These are phyloP conservation scores for Penicillium tannophilum DNA, from an alignment of 495 filamentous ascomycete genomes.

Conservation along the genomic window DNA sequence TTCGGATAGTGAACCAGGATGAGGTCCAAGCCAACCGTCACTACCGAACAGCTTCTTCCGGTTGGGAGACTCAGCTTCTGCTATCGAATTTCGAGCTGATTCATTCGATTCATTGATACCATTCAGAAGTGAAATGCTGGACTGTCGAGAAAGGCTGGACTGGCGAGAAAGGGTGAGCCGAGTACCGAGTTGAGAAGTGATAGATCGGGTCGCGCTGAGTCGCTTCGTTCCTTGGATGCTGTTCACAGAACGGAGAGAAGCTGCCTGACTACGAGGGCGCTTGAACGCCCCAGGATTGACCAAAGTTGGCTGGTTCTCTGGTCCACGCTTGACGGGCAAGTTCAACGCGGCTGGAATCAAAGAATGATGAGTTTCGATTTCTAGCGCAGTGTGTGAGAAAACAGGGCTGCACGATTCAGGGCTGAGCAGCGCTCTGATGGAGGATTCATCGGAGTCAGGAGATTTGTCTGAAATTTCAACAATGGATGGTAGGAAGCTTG, in stretches of 20 bases:
- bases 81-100: not conserved
- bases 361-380: not conserved
- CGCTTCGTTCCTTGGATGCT: not conserved
- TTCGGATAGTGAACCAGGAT: not conserved
- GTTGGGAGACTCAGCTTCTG: not conserved
- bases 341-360: not conserved
- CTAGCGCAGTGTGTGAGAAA: not conserved
- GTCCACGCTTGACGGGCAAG: not conserved
- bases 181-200: not conserved
- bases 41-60: slow-evolving; percentile 56
- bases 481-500: not conserved
- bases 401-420: not conserved
- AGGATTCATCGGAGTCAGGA: not conserved
- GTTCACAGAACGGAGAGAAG: not conserved
- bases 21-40: slow-evolving; percentile 48
- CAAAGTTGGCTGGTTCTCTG: not conserved
- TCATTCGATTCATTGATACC: not conserved
- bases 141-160: not conserved
- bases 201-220: not conserved
- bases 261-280: not conserved
- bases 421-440: not conserved
- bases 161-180: not conserved
- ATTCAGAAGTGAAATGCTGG: not conserved
- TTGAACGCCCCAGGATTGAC: not conserved
- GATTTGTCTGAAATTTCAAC: not conserved